Evolutionary conservation across 257 asterid genomes (phyloP), one percentile per base, ranked within the genome.

Genomic region (Echium plantagineum): DNA sequence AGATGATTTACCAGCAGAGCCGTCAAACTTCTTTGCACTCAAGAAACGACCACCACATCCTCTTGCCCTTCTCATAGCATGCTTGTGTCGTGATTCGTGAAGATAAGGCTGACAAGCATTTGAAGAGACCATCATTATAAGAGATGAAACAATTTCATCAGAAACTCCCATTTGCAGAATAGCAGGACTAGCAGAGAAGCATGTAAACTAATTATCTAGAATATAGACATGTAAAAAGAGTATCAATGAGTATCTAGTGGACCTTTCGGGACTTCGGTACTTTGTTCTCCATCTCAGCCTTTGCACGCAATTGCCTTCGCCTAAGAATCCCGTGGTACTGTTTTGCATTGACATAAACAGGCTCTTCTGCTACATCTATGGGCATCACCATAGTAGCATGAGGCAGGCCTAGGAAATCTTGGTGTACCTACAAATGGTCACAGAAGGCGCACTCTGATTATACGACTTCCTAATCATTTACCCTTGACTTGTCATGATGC

Each of bases 31-130:
- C 78, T 74, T 82, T 10, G 81, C 73, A 80, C 84, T 83, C 9
- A 75, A 60, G 63, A 85, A 85, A 57, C 89, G 84, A 0, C 94
- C 94, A 9, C 94, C 86, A 15, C 89, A 75, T 18, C 94, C 90
- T 54, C 91, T 74, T 9, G 82, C 86, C 61, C 89, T 67, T 32
- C 81, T 32, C 48, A 64, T 48, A 12, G 78, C 78, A 60, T 73
- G 78, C 57, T 58, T 57, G 52, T 72, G 77, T n/a, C 77, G 72
- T 0, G 77, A 85, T 59, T 82, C 86, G 26, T 85, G 94, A 28
- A 83, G 86, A 65, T 83, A 85, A 3, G 89, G 94, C 91, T 83
- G 80, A 42, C 53, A 24, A 70, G 15, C 17, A 62, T 21, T 3
- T 3, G 17, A 59, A 55, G 59, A 61, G 46, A 58, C 10, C 61